These are phyloP conservation scores for Tricholoma matsutake DNA, from an alignment of 768 basidiomycete species.

Conservation along the genomic window DNA sequence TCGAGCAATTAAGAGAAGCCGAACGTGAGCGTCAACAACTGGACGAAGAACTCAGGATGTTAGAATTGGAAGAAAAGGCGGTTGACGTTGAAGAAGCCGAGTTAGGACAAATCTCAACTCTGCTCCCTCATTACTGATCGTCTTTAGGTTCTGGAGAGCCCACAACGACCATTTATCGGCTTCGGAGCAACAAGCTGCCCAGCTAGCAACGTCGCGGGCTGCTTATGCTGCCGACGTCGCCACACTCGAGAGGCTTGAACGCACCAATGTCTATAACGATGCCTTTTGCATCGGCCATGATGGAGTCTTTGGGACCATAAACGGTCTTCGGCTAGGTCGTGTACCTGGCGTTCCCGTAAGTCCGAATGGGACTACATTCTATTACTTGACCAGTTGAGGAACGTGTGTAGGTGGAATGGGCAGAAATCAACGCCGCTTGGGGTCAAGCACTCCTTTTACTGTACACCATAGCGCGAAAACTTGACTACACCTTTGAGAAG, in stretches of 20 bases:
- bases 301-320: slow-evolving; percentile 96
- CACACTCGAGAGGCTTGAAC: slow-evolving; percentile 79
- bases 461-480: slow-evolving; percentile 88
- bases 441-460: slow-evolving; percentile 91
- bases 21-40: slow-evolving; percentile 77
- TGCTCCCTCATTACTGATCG: slow-evolving; percentile 10
- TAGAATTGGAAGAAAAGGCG: slow-evolving; percentile 75
- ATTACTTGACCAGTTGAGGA: slow-evolving; percentile 1
- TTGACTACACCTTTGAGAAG: slow-evolving; percentile 87
- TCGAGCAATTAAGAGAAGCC: slow-evolving; percentile 71
- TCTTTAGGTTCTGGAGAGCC: slow-evolving; percentile 71
- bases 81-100: slow-evolving; percentile 84
- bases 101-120: slow-evolving; percentile 40
- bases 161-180: slow-evolving; percentile 72
- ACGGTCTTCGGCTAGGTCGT: slow-evolving; percentile 75
- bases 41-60: slow-evolving; percentile 62
- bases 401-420: slow-evolving; percentile 82
- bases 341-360: slow-evolving; percentile 65
- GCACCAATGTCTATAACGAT: slow-evolving; percentile 94
- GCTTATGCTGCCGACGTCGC: slow-evolving; percentile 76
- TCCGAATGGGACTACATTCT: slow-evolving; percentile 34
- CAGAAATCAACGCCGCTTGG: slow-evolving; percentile 99
- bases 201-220: slow-evolving; percentile 68
- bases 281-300: slow-evolving; percentile 95
- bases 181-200: slow-evolving; percentile 63